A percentile compares a stretch with the other conserved stretches of the same genome.
Evolutionary conservation across 2,329 filamentous ascomycete genomes (phyloP).

Genomic region (Colletotrichum orchidophilum): DNA sequence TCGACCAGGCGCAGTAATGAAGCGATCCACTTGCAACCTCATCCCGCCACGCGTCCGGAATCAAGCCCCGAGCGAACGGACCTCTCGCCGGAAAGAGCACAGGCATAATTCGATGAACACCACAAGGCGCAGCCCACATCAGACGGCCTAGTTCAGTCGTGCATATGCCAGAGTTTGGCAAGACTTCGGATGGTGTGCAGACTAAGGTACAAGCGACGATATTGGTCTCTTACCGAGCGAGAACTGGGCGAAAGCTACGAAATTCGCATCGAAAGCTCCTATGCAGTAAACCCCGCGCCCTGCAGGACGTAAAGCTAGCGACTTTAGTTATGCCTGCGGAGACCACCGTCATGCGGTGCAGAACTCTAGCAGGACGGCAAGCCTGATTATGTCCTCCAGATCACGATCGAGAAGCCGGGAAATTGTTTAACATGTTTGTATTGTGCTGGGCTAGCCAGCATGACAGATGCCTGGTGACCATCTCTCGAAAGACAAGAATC

Average conservation of each 20-base stretch:
- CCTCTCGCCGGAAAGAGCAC: background rate
- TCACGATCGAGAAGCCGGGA: too few species aligned
- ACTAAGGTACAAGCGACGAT: background rate
- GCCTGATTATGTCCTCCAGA: background rate
- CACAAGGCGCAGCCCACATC: background rate
- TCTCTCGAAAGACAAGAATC: constrained; percentile 2
- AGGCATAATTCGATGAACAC: background rate
- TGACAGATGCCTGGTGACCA: constrained; percentile 14
- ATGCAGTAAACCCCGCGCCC: background rate
- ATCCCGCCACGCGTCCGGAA: background rate
- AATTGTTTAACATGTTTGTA: constrained; percentile 3
- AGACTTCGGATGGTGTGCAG: background rate
- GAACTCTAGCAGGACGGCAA: background rate
- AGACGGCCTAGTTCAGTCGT: background rate
- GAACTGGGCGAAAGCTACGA: background rate
- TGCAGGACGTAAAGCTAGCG: background rate
- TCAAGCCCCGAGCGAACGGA: background rate
- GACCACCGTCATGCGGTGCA: background rate
- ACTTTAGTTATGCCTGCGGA: background rate
- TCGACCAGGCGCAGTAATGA: too few species aligned
- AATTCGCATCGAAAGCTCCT: background rate
- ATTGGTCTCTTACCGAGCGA: background rate
- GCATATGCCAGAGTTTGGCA: background rate
- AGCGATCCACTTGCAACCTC: background rate
- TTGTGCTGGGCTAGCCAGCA: constrained; percentile 18